Evolutionary conservation across 2,329 filamentous ascomycete genomes (phyloP).

Genomic region (Aureobasidium sp.): DNA sequence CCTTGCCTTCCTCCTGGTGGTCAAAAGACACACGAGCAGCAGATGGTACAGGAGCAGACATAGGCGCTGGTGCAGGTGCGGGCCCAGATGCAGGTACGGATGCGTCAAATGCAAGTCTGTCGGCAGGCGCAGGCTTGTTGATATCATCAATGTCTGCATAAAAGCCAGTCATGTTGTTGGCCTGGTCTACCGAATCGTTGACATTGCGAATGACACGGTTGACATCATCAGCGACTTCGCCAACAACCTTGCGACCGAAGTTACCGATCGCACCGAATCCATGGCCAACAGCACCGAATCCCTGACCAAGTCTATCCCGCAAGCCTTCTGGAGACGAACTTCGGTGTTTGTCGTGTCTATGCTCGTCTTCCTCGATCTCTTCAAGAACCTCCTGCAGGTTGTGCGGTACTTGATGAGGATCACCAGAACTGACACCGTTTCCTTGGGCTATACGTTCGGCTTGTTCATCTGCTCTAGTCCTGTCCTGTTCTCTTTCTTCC

Average conservation of each 20-base stretch:
- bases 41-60: not conserved
- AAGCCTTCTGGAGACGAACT: slow-evolving; percentile 30
- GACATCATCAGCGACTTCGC: slow-evolving; percentile 30
- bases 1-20: not conserved
- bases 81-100: not conserved
- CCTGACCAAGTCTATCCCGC: slow-evolving; percentile 37
- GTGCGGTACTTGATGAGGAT: slow-evolving; percentile 25
- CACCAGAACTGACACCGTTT: slow-evolving; percentile 27
- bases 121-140: not conserved
- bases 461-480: slow-evolving; percentile 35
- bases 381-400: slow-evolving; percentile 26
- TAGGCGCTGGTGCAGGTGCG: not conserved
- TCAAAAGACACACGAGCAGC: not conserved
- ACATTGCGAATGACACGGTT: slow-evolving; percentile 37
- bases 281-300: slow-evolving; percentile 34
- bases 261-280: slow-evolving; percentile 47
- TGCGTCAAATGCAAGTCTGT: slow-evolving; percentile 8
- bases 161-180: slow-evolving; percentile 18
- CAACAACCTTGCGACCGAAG: slow-evolving; percentile 39
- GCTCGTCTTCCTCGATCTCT: slow-evolving; percentile 20
- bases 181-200: slow-evolving; percentile 16
- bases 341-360: slow-evolving; percentile 5
- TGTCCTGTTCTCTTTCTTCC: slow-evolving; percentile 43
- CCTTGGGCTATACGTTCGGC: slow-evolving; percentile 27
- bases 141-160: not conserved